These are phyloP conservation scores for Xylaria flabelliformis DNA, from an alignment of 495 filamentous ascomycete species.

Conservation along the genomic window DNA sequence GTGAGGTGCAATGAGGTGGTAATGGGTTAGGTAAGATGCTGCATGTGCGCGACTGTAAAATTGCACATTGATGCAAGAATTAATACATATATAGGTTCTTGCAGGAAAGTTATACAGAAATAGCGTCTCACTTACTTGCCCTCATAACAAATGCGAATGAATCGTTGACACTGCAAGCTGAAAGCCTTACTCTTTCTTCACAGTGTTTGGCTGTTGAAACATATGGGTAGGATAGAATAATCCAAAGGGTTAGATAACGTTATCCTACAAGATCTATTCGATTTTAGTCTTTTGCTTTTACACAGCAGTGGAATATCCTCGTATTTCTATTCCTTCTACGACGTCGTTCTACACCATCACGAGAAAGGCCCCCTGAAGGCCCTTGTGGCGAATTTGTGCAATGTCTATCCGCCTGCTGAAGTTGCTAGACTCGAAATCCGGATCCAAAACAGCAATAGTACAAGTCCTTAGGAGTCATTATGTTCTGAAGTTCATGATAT, in stretches of 20 bases:
- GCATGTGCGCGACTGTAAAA: background rate
- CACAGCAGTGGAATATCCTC: too few relatives aligned
- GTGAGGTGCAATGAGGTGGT: background rate
- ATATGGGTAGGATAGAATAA: background rate
- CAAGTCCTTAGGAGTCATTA: background rate
- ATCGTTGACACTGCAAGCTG: background rate
- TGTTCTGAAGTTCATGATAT: background rate
- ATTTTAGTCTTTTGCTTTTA: too few relatives aligned
- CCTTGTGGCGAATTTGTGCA: background rate
- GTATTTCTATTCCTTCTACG: too few relatives aligned
- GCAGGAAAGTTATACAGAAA: background rate
- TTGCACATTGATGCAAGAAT: background rate
- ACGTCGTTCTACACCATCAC: too few relatives aligned
- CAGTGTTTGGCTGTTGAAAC: background rate
- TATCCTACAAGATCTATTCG: too few relatives aligned
- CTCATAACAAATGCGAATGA: background rate
- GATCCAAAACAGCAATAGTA: background rate
- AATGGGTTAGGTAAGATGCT: background rate
- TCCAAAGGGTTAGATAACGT: background rate
- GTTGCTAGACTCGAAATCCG: background rate
- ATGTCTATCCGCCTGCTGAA: background rate
- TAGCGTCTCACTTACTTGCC: background rate
- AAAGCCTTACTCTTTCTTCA: background rate
- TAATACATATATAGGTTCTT: background rate
- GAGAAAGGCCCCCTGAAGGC: too few relatives aligned